Evolutionary conservation across 805 yeast genomes (phyloP), one percentile per base, ranked within the genome.

Genomic region (Yarrowia hollandica): DNA sequence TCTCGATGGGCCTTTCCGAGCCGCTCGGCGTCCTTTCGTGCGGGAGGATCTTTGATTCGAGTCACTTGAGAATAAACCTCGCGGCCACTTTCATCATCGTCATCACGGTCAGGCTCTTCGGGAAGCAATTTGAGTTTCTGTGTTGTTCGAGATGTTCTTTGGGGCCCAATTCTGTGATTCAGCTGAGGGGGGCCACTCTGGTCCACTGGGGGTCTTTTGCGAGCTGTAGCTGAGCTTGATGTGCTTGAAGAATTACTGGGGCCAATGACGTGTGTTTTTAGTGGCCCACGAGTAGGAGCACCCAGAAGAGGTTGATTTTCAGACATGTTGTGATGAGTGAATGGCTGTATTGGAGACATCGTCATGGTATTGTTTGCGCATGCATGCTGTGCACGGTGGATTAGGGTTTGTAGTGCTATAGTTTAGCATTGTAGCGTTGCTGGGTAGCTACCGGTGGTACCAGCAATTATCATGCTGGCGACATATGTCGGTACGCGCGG

Each of bases 11-110:
- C 83, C 70, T 91, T 94, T 3, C 97, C 96, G 60, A 94, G 75
- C 54, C 91, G 82, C 69, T 91, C 97, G 0, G 99, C 98, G 75
- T 92, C 98, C 64, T 84, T 85, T 65, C 97, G 77, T 0, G 97
- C 97, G 0, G 94, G 85, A 18, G 86, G 79, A 64, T 92, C 97
- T 30, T 85, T 89, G 63, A 91, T 91, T 62, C 86, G 79, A 59
- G 84, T 81, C 10, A 88, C 90, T 68, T 91, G 96, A 0, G 96
- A 86, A 69, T 89, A 88, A 5, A 89, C 90, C 48, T 82, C 85
- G 50, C 80, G 68, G 25, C 69, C 77, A 15, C 69, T 76, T 23
- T 70, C 65, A 30, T 64, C 66, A 16, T 66, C 63, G 10, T 61
- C 64, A 9, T 60, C 54, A 26, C 62, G 44, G 21, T 57, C 54